Conservation (phyloP, 208 protist genomes). For the Crithidia acanthocephali region DNA sequence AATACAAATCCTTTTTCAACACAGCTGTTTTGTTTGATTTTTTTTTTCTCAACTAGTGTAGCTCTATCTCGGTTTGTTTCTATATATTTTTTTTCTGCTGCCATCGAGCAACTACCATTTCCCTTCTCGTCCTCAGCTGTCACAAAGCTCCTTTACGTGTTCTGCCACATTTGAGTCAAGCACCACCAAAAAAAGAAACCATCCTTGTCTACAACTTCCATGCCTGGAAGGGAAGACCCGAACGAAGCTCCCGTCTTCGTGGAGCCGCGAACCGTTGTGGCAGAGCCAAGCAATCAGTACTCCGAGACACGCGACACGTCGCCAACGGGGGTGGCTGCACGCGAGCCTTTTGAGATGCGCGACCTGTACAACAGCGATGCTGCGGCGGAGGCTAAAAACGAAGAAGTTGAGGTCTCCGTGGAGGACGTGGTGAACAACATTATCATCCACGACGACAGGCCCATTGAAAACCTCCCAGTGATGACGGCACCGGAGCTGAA, state of each 20-base stretch:
- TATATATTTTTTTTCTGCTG: no score
- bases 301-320: neutral
- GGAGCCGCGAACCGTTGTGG: neutral
- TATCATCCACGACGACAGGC: slow-evolving; percentile 49
- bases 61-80: no score
- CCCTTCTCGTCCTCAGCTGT: no score
- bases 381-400: neutral
- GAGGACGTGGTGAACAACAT: slow-evolving; percentile 27
- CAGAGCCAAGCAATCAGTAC: neutral
- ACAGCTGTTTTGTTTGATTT: no score
- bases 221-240: neutral
- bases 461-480: slow-evolving; percentile 56
- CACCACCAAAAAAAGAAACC: neutral
- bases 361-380: neutral
- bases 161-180: neutral
- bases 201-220: neutral
- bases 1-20: no score
- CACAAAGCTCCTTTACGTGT: no score
- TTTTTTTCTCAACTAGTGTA: no score
- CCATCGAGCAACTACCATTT: no score
- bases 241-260: neutral
- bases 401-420: slow-evolving; percentile 6
- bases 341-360: neutral
- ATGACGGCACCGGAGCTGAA: slow-evolving; percentile 64
- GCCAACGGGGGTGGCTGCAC: neutral